phyloP scores from a whole-genome alignment of 139 green algal species.

The Haematococcus lacustris region DNA sequence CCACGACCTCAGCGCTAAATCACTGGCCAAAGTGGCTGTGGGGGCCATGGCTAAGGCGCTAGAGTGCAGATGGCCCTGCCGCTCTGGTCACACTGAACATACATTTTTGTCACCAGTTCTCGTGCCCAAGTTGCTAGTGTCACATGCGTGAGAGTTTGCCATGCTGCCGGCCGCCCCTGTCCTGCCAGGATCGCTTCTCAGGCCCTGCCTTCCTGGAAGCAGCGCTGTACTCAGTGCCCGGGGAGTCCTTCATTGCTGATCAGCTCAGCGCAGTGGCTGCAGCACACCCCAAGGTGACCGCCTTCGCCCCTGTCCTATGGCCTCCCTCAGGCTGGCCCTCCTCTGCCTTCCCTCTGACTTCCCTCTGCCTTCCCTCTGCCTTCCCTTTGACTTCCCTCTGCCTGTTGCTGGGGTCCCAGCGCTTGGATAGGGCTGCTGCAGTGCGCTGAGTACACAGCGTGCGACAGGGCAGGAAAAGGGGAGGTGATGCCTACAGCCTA shows the following conservation, averaged over 20 bases:
- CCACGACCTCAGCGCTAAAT: no score
- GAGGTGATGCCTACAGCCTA: background rate
- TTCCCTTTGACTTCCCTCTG: no score
- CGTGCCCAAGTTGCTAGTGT: no score
- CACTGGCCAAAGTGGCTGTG: background rate
- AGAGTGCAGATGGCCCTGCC: background rate
- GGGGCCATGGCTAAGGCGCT: no score
- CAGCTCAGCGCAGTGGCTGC: slow-evolving; percentile 11
- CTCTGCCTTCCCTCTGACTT: no score
- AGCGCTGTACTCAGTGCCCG: slow-evolving; percentile 16
- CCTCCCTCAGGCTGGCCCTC: background rate
- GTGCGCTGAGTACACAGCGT: background rate
- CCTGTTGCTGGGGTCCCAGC: no score
- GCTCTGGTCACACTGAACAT: no score
- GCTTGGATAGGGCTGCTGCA: background rate
- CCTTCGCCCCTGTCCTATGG: background rate
- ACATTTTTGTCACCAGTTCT: no score
- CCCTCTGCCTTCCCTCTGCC: no score
- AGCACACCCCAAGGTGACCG: slow-evolving; percentile 16
- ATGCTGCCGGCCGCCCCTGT: no score
- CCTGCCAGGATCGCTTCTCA: slow-evolving; percentile 24
- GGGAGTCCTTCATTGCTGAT: slow-evolving; percentile 23
- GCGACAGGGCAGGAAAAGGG: background rate
- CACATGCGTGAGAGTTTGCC: no score
- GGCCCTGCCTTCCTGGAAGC: slow-evolving; percentile 5